Percentiles rank a stretch among this genome's conserved stretches.
phyloP scores from a whole-genome alignment of 345 rosid genomes.

The Ailanthus altissimus region DNA sequence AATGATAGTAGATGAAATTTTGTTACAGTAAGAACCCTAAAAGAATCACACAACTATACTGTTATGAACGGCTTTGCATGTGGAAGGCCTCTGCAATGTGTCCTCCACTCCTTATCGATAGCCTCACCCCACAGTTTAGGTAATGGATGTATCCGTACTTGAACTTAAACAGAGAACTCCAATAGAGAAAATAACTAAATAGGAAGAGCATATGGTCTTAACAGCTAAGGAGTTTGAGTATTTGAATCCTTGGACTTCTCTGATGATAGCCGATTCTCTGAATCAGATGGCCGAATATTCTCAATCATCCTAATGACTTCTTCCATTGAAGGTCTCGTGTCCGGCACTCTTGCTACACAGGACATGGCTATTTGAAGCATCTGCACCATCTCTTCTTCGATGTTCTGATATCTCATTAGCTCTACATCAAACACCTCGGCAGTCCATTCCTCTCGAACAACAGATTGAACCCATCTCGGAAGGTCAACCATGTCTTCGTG shows the following conservation, averaged over 20 bases:
- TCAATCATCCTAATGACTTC: conserved; percentile 83
- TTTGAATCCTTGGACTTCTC: conserved; percentile 34
- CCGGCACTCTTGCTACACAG: conserved; percentile 69
- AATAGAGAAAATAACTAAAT: neutral
- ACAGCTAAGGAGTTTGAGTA: conserved; percentile 26
- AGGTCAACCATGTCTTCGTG: conserved; percentile 71
- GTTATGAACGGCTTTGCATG: neutral
- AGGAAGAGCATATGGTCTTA: neutral
- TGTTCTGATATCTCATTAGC: conserved; percentile 60
- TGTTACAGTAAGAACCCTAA: conserved; percentile 14
- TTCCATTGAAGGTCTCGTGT: conserved; percentile 70
- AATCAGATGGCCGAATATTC: conserved; percentile 60
- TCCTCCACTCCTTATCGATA: neutral
- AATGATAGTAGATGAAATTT: neutral
- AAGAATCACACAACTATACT: conserved; percentile 22
- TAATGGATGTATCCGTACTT: neutral
- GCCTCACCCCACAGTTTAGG: neutral
- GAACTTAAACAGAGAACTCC: conserved; percentile 1
- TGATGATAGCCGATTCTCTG: conserved; percentile 56
- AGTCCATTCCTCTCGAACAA: conserved; percentile 92
- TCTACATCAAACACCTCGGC: conserved; percentile 88
- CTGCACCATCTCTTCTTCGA: conserved; percentile 91
- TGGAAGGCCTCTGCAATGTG: neutral
- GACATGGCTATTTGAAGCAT: conserved; percentile 94
- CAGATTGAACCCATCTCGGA: conserved; percentile 90